Conservation (phyloP, 2,329 filamentous ascomycete species). For the Helminthosporium solani region DNA sequence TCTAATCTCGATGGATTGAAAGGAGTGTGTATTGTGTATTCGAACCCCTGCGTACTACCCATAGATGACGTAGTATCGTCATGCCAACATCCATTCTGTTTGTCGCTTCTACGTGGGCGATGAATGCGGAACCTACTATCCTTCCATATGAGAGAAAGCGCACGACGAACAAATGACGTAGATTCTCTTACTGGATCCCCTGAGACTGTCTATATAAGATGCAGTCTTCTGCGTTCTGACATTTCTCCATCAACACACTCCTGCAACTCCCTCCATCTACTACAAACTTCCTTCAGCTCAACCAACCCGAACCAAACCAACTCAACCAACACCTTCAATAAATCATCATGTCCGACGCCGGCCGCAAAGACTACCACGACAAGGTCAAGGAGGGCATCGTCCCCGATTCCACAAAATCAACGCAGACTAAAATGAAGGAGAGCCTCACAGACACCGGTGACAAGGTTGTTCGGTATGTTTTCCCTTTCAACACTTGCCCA, state of each 20-base stretch:
- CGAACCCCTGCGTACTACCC: background rate
- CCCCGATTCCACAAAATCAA: conserved; percentile 63
- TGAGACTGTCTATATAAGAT: conserved; percentile 24
- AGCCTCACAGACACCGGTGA: conserved; percentile 56
- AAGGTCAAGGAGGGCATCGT: conserved; percentile 59
- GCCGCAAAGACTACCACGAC: conserved; percentile 61
- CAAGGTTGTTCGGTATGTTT: conserved; percentile 52
- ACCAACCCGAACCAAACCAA: conserved; percentile 25
- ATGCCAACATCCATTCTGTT: conserved; percentile 2
- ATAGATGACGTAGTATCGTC: conserved; percentile 2
- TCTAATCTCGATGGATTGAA: conserved; percentile 7
- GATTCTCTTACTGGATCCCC: background rate
- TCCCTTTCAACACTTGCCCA: background rate
- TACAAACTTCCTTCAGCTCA: conserved; percentile 16
- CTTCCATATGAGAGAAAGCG: background rate
- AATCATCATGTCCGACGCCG: conserved; percentile 58
- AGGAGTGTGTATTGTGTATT: background rate
- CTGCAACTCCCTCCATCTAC: conserved; percentile 14
- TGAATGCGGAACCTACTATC: conserved; percentile 8
- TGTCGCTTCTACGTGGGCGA: conserved; percentile 1
- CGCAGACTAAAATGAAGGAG: conserved; percentile 60
- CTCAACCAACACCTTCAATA: conserved; percentile 16
- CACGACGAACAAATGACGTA: conserved; percentile 26
- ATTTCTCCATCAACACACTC: conserved; percentile 19
- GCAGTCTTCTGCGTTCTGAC: conserved; percentile 3